Percentiles rank a stretch among this genome's conserved stretches.
These are phyloP conservation scores for Fusarium nanum DNA, from an alignment of 2,329 filamentous ascomycete species.

Conservation along the genomic window DNA sequence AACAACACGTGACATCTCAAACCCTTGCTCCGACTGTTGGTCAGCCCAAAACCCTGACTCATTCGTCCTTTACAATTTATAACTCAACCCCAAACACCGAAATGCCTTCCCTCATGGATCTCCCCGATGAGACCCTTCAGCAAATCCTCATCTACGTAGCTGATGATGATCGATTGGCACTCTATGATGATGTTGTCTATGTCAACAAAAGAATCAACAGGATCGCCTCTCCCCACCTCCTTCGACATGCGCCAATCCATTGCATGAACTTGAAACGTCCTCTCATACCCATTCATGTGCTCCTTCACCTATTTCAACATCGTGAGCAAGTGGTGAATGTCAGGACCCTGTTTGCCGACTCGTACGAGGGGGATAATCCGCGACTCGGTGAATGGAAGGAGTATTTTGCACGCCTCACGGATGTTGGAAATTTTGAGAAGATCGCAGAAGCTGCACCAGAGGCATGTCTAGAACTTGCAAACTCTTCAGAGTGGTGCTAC, in stretches of 20 bases:
- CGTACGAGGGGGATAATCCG: background rate
- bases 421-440: background rate
- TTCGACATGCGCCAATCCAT: background rate
- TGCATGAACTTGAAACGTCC: background rate
- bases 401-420: background rate
- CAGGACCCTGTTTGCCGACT: background rate
- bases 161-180: background rate
- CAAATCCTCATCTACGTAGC: rapidly evolving
- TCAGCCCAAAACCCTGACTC: background rate
- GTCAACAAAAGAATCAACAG: background rate
- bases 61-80: background rate
- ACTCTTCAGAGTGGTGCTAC: background rate
- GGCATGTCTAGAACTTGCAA: background rate
- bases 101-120: background rate
- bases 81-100: background rate
- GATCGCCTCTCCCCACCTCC: background rate
- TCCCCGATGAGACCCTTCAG: background rate
- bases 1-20: too few species aligned
- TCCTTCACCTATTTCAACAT: background rate
- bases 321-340: background rate
- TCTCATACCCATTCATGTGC: too few species aligned
- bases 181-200: background rate
- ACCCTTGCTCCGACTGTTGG: background rate
- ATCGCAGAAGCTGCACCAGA: background rate
- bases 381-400: background rate